These are phyloP conservation scores for Penicillium cataractarum DNA, from an alignment of 495 filamentous ascomycete genomes.

Conservation along the genomic window DNA sequence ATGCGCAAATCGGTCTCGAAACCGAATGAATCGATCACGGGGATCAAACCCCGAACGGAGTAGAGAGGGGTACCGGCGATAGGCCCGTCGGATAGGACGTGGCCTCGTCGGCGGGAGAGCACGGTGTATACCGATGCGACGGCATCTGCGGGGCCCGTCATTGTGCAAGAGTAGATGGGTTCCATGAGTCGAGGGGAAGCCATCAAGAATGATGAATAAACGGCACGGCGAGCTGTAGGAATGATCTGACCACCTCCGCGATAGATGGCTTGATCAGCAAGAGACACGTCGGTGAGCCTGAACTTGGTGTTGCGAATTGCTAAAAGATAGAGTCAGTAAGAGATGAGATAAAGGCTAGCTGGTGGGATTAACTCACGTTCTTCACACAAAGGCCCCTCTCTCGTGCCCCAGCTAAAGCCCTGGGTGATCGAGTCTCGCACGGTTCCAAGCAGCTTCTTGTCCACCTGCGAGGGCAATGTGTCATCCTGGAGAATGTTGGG, in stretches of 20 bases:
- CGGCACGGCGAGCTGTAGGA: conserved; percentile 85
- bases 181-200: conserved; percentile 96
- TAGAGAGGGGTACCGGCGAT: conserved; percentile 97
- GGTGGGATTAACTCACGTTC: conserved; percentile 72
- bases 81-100: conserved; percentile 90
- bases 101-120: conserved; percentile 82
- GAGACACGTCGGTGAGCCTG: conserved; percentile 84
- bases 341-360: conserved; percentile 8
- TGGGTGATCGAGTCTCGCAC: conserved; percentile 91
- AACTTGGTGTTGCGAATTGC: conserved; percentile 97
- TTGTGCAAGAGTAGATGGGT: conserved; percentile 86
- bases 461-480: conserved; percentile 84
- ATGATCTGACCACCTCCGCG: conserved; percentile 97
- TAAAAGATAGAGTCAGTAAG: conserved; percentile 39
- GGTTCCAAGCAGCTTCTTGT: conserved; percentile 84
- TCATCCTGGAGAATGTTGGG: conserved; percentile 98
- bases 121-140: conserved; percentile 90
- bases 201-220: conserved; percentile 96
- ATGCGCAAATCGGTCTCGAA: conserved; percentile 97
- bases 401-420: conserved; percentile 92
- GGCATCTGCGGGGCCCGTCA: conserved; percentile 91
- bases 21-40: conserved; percentile 95
- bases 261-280: conserved; percentile 89
- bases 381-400: conserved; percentile 97
- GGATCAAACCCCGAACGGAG: conserved; percentile 83